Evolutionary conservation across 768 basidiomycete species (phyloP).

Genomic region (Auricularia sp.): DNA sequence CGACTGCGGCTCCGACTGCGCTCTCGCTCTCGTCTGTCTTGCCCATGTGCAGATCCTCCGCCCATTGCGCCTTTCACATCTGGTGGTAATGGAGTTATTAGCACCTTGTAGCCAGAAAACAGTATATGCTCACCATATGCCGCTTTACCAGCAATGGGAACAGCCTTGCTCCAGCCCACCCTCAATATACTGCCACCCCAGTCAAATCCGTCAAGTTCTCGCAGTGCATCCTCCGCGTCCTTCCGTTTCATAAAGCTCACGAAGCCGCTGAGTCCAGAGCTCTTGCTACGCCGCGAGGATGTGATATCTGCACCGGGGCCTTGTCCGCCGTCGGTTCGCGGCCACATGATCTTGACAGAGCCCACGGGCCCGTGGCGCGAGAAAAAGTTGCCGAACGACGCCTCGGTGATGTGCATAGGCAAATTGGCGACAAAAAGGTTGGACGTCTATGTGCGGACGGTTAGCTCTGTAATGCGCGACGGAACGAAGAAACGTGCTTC

Average conservation of each 20-base stretch:
- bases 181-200: slow-evolving; percentile 87
- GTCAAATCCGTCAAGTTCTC: slow-evolving; percentile 85
- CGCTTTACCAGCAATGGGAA: slow-evolving; percentile 66
- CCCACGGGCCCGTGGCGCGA: slow-evolving; percentile 89
- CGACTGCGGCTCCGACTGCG: not conserved
- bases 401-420: slow-evolving; percentile 79
- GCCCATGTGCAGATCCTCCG: not conserved
- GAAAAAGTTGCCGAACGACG: slow-evolving; percentile 80
- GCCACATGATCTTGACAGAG: slow-evolving; percentile 98
- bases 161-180: slow-evolving; percentile 96
- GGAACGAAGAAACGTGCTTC: slow-evolving; percentile 40
- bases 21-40: not conserved
- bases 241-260: slow-evolving; percentile 92
- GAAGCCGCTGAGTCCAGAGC: slow-evolving; percentile 81
- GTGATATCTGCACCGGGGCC: slow-evolving; percentile 75
- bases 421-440: slow-evolving; percentile 95
- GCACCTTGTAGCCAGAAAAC: not conserved
- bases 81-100: not conserved
- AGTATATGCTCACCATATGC: slow-evolving; percentile 54
- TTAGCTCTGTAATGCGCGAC: not conserved
- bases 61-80: not conserved
- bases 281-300: slow-evolving; percentile 56
- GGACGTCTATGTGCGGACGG: slow-evolving; percentile 52
- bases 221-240: slow-evolving; percentile 82
- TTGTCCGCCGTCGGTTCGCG: slow-evolving; percentile 48